A percentile compares a stretch with the other conserved stretches of the same genome.
Evolutionary conservation across 352 stramenopile species (phyloP).

Genomic region (Blastocystis sp.): DNA sequence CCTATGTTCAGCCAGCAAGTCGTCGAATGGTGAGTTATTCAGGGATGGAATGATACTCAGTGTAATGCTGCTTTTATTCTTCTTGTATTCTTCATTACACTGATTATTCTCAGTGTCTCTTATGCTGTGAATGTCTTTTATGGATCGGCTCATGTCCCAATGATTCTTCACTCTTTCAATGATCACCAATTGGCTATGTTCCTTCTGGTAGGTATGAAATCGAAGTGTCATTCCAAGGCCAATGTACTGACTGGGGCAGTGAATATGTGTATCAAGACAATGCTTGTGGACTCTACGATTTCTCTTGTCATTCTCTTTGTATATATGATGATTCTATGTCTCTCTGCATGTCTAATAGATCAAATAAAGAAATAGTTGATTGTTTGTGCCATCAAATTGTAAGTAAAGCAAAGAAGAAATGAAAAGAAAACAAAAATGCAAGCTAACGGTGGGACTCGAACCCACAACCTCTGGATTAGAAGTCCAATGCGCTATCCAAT

Average conservation of each 20-base stretch:
- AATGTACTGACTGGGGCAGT: neutral
- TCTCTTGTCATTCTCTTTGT: neutral
- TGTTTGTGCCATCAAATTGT: neutral
- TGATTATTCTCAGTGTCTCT: neutral
- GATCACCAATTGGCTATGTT: neutral
- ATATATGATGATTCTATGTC: neutral
- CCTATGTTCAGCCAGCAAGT: neutral
- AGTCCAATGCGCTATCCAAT: constrained; percentile 42
- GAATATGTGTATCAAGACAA: neutral
- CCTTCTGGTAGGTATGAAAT: neutral
- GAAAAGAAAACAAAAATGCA: neutral
- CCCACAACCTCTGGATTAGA: too few relatives aligned
- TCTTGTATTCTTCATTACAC: neutral
- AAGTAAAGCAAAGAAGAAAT: neutral
- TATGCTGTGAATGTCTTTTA: constrained; percentile 4
- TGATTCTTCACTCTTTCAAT: constrained; percentile 20
- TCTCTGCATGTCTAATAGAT: neutral
- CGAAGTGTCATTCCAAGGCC: neutral
- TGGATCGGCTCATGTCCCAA: neutral
- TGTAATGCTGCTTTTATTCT: constrained; percentile 17
- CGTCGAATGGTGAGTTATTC: neutral
- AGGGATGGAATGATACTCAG: neutral
- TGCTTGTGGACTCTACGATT: neutral
- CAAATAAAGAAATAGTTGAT: neutral
- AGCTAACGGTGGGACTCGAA: too few relatives aligned